phyloP scores from a whole-genome alignment of 1,139 yeast genomes.

The Kurtzmaniella quercitrusa region DNA sequence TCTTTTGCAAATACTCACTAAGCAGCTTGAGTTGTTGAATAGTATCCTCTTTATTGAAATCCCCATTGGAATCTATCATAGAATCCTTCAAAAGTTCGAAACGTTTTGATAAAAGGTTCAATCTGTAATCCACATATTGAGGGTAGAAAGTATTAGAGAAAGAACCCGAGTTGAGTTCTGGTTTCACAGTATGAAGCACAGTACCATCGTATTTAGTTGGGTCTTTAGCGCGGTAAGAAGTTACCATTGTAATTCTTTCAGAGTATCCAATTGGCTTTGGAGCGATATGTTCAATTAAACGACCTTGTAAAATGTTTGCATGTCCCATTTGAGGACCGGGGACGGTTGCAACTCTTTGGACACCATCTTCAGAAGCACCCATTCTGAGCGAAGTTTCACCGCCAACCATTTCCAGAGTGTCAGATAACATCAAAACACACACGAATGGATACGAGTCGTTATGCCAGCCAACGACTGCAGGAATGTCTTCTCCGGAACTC shows the following conservation, averaged over 20 bases:
- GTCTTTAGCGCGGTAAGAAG: constrained; percentile 33
- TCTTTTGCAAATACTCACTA: constrained; percentile 33
- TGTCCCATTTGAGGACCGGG: constrained; percentile 52
- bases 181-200: constrained; percentile 34
- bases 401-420: constrained; percentile 53
- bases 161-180: constrained; percentile 35
- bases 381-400: constrained; percentile 55
- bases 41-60: constrained; percentile 38
- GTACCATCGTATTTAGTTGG: constrained; percentile 24
- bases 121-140: constrained; percentile 40
- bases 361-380: constrained; percentile 23
- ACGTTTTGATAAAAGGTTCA: constrained; percentile 34
- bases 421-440: constrained; percentile 60
- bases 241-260: constrained; percentile 54
- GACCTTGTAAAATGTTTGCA: constrained; percentile 55
- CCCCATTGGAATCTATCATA: constrained; percentile 17
- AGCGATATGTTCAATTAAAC: constrained; percentile 53
- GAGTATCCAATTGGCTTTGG: constrained; percentile 48
- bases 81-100: constrained; percentile 25
- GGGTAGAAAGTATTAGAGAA: constrained; percentile 31
- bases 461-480: constrained; percentile 59
- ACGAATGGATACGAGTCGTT: constrained; percentile 57
- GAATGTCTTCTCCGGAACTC: constrained; percentile 31
- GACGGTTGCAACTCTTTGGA: constrained; percentile 35
- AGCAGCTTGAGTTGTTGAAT: constrained; percentile 33